Conservation (phyloP, 345 rosid genomes). For the Boechera retrofracta region DNA sequence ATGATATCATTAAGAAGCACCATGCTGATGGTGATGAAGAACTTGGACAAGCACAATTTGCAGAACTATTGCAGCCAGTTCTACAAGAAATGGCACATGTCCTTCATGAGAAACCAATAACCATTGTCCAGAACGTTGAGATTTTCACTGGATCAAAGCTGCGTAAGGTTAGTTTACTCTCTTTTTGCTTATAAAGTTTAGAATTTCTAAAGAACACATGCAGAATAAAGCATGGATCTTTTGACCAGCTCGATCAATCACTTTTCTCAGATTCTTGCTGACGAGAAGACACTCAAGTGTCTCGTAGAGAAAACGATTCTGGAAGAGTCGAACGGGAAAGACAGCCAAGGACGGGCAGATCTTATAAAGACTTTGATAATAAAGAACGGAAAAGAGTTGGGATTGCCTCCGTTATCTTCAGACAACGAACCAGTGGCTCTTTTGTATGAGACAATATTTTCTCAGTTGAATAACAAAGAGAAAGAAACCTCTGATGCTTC, state of each 20-base stretch:
- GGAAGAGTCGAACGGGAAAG: constrained; percentile 44
- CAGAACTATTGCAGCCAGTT: constrained; percentile 72
- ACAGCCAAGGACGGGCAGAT: constrained; percentile 36
- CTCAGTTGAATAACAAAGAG: constrained; percentile 46
- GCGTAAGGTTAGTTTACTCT: constrained; percentile 56
- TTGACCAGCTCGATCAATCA: constrained; percentile 6
- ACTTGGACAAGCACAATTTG: constrained; percentile 91
- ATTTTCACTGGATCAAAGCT: constrained; percentile 67
- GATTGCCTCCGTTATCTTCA: constrained; percentile 69
- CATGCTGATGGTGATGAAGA: constrained; percentile 74
- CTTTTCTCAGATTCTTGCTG: constrained; percentile 59
- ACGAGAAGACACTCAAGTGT: constrained; percentile 54
- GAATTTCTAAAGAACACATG: not conserved
- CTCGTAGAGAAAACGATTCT: constrained; percentile 48
- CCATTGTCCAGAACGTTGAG: constrained; percentile 58
- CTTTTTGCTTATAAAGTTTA: not conserved
- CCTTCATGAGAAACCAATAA: constrained; percentile 58
- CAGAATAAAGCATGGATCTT: constrained; percentile 3
- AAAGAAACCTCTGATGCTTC: constrained; percentile 41
- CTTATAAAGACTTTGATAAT: constrained; percentile 56
- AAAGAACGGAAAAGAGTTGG: constrained; percentile 63
- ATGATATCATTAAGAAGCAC: constrained; percentile 75
- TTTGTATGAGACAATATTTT: constrained; percentile 64
- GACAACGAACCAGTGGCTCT: constrained; percentile 59
- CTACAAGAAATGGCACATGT: constrained; percentile 75